Percentiles rank a stretch among this genome's conserved stretches.
These are phyloP conservation scores for Cardamine occulta DNA, from an alignment of 345 rosid genomes.

Conservation along the genomic window DNA sequence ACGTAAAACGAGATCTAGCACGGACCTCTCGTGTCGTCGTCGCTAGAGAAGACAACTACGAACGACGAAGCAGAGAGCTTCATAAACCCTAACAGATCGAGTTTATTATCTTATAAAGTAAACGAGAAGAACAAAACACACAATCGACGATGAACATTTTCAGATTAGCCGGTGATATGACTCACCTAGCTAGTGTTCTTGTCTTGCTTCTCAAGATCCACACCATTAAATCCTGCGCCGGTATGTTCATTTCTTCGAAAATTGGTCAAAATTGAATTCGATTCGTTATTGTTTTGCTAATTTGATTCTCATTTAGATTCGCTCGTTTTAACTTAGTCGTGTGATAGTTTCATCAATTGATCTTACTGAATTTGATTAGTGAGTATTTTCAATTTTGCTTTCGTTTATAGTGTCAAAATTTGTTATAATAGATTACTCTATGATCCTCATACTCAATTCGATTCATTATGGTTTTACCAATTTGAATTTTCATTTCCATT, in stretches of 20 bases:
- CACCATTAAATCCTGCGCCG: slow-evolving; percentile 77
- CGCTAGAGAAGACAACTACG: slow-evolving; percentile 6
- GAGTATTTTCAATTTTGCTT: no score
- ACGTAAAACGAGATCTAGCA: slow-evolving; percentile 22
- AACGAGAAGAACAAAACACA: not conserved
- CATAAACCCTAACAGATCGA: not conserved
- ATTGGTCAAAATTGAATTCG: no score
- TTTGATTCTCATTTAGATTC: not conserved
- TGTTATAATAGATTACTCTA: no score
- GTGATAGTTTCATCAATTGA: no score
- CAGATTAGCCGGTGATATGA: slow-evolving; percentile 77
- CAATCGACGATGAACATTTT: slow-evolving; percentile 58
- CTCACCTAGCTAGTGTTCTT: slow-evolving; percentile 71
- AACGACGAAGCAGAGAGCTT: slow-evolving; percentile 1
- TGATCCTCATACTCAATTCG: not conserved
- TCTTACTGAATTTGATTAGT: no score
- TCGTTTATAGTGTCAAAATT: no score
- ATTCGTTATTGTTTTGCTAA: no score
- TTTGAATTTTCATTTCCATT: no score
- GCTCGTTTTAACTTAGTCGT: no score
- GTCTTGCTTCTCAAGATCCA: slow-evolving; percentile 80
- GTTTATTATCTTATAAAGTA: not conserved
- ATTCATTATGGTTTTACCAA: not conserved
- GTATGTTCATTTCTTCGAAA: slow-evolving; percentile 33
- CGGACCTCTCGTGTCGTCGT: not conserved